Percentiles rank a stretch among this genome's conserved stretches.
Conservation (phyloP, 495 filamentous ascomycete genomes). For the Staphylotrichum tortipilum region DNA sequence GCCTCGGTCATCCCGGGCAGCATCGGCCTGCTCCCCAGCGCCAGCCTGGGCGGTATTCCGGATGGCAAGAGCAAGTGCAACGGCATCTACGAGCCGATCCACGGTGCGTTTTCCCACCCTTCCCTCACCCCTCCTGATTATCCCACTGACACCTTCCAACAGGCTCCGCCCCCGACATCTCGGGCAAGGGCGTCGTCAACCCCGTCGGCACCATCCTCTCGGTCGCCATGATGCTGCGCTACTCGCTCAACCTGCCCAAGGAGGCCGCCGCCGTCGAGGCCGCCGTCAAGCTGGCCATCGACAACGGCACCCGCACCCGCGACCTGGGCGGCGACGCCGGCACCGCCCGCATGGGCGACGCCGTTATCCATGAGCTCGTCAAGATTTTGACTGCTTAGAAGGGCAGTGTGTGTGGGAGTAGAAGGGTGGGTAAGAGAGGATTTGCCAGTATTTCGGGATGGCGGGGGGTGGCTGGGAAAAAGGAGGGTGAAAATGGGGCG, state of each 20-base stretch:
- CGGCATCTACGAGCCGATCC: conserved; percentile 97
- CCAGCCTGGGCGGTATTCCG: conserved; percentile 77
- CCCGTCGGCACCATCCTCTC: conserved; percentile 77
- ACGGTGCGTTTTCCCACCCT: conserved; percentile 52
- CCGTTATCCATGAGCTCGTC: conserved; percentile 61
- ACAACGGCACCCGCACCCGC: conserved; percentile 61
- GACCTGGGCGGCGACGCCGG: conserved; percentile 68
- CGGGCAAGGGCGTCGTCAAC: conserved; percentile 82
- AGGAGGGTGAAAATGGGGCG: no score
- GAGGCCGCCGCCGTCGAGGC: conserved; percentile 69
- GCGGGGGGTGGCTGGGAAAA: no score
- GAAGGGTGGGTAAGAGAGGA: neutral
- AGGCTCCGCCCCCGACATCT: conserved; percentile 69
- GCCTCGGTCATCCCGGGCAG: conserved; percentile 92
- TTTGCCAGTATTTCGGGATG: neutral
- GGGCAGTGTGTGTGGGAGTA: neutral
- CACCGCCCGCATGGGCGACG: conserved; percentile 77
- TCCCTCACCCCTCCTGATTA: neutral
- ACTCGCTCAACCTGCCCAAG: conserved; percentile 68
- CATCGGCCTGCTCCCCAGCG: conserved; percentile 82
- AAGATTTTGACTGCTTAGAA: conserved; percentile 38
- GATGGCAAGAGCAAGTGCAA: conserved; percentile 66
- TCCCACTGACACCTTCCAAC: neutral
- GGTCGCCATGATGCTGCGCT: conserved; percentile 85
- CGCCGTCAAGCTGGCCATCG: conserved; percentile 64